Evolutionary conservation across 495 filamentous ascomycete species (phyloP).

Genomic region (Beverwykella pulmonaria): DNA sequence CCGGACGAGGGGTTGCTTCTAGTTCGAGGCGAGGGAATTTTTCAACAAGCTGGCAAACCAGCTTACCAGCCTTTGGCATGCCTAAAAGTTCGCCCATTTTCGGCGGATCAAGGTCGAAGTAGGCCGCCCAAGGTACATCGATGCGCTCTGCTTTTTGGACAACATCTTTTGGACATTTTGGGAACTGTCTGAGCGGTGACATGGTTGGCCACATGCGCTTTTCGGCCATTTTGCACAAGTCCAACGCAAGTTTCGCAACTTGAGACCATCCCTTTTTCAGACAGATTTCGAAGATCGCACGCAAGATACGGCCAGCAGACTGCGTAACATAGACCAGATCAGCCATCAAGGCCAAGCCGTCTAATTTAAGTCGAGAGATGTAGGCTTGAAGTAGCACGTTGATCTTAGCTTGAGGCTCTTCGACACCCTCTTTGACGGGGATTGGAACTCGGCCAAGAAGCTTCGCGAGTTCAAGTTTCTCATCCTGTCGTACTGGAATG

Average conservation of each 20-base stretch:
- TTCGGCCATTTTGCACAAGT: slow-evolving; percentile 99
- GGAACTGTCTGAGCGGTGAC: slow-evolving; percentile 90
- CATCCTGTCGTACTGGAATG: slow-evolving; percentile 95
- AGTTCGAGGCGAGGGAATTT: slow-evolving; percentile 94
- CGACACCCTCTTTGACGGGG: slow-evolving; percentile 95
- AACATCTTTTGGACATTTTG: slow-evolving; percentile 75
- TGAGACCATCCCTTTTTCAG: slow-evolving; percentile 95
- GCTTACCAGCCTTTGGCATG: slow-evolving; percentile 83
- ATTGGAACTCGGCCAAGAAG: slow-evolving; percentile 87
- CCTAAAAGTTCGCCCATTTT: slow-evolving; percentile 96
- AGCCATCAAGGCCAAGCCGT: slow-evolving; percentile 94
- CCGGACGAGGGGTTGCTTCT: slow-evolving; percentile 88
- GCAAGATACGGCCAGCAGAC: slow-evolving; percentile 91
- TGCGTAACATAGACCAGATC: slow-evolving; percentile 99
- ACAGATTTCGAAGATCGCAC: slow-evolving; percentile 94
- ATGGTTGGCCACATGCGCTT: slow-evolving; percentile 99
- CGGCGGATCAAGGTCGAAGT: slow-evolving; percentile 94
- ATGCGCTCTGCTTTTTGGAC: slow-evolving; percentile 90
- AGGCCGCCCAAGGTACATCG: slow-evolving; percentile 89
- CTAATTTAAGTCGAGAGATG: slow-evolving; percentile 91
- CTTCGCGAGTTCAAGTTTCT: slow-evolving; percentile 94
- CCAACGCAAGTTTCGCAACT: slow-evolving; percentile 88
- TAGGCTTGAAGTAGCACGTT: slow-evolving; percentile 98
- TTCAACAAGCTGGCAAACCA: slow-evolving; percentile 80
- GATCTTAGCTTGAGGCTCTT: slow-evolving; percentile 97